Evolutionary conservation across 2,329 filamentous ascomycete species (phyloP).

Genomic region (Cadophora gregata): DNA sequence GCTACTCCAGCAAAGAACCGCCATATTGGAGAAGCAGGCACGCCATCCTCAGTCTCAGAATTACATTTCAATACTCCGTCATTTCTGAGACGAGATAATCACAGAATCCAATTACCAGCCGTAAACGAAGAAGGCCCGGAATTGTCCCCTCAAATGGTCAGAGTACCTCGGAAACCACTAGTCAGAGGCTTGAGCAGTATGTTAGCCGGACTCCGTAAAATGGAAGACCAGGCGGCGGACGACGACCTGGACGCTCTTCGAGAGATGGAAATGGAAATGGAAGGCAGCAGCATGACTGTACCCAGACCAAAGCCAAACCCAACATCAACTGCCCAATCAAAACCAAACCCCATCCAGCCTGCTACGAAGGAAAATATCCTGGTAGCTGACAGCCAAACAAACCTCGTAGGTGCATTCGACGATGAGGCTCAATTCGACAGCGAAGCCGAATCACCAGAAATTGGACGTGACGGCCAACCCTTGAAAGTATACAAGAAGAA

Average conservation of each 20-base stretch:
- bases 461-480: constrained; percentile 63
- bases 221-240: constrained; percentile 72
- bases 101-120: constrained; percentile 52
- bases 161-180: constrained; percentile 65
- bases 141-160: constrained; percentile 52
- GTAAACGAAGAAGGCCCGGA: constrained; percentile 59
- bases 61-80: constrained; percentile 72
- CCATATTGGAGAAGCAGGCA: constrained; percentile 47
- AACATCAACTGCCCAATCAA: constrained; percentile 17
- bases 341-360: constrained; percentile 34
- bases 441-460: constrained; percentile 49
- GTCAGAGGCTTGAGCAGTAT: constrained; percentile 75
- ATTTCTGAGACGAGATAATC: constrained; percentile 64
- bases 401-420: constrained; percentile 65
- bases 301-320: constrained; percentile 29
- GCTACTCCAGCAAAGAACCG: constrained; percentile 66
- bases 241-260: constrained; percentile 76
- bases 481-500: constrained; percentile 79
- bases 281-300: constrained; percentile 11
- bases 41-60: constrained; percentile 59
- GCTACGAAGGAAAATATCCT: constrained; percentile 45
- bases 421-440: constrained; percentile 66
- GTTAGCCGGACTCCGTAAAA: constrained; percentile 70
- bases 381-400: constrained; percentile 51
- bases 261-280: constrained; percentile 67